Conservation (phyloP, 78 protist species). For the Pelomyxa schiedti region DNA sequence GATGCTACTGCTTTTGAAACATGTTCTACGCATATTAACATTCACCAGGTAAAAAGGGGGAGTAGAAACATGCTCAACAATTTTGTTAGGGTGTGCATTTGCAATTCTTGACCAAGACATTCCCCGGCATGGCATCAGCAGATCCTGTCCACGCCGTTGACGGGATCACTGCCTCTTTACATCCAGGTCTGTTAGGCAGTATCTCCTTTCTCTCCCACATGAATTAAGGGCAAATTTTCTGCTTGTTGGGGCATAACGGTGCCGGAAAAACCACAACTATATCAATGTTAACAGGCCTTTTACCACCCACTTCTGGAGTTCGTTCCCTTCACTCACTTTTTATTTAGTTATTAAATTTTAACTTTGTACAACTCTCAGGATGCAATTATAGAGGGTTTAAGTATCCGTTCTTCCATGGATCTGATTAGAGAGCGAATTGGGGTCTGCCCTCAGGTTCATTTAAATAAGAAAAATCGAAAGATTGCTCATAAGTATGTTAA, state of each 20-base stretch:
- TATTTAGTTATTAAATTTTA: neutral
- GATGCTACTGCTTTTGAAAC: neutral
- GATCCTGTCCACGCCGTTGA: slow-evolving; percentile 24
- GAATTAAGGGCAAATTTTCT: slow-evolving; percentile 17
- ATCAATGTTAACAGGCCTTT: slow-evolving; percentile 66
- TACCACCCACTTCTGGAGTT: slow-evolving; percentile 29
- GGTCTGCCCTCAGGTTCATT: slow-evolving; percentile 48
- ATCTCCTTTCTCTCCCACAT: no score
- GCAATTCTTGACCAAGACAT: no score
- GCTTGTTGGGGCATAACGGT: slow-evolving; percentile 67
- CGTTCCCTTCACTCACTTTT: slow-evolving; percentile 9
- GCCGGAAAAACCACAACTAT: slow-evolving; percentile 73
- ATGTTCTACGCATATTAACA: slow-evolving; percentile 1
- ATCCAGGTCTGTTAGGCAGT: no score
- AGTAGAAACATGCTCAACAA: no score
- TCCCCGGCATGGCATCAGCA: no score
- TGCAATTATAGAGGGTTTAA: neutral
- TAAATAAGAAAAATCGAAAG: no score
- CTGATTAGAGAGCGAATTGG: slow-evolving; percentile 17
- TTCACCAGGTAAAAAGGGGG: neutral
- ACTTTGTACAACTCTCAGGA: neutral
- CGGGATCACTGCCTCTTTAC: slow-evolving; percentile 15
- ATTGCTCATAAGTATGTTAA: neutral
- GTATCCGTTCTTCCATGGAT: slow-evolving; percentile 16
- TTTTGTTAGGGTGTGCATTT: no score